These are phyloP conservation scores for Pythium aristosporum DNA, from an alignment of 352 stramenopile genomes.

Conservation along the genomic window DNA sequence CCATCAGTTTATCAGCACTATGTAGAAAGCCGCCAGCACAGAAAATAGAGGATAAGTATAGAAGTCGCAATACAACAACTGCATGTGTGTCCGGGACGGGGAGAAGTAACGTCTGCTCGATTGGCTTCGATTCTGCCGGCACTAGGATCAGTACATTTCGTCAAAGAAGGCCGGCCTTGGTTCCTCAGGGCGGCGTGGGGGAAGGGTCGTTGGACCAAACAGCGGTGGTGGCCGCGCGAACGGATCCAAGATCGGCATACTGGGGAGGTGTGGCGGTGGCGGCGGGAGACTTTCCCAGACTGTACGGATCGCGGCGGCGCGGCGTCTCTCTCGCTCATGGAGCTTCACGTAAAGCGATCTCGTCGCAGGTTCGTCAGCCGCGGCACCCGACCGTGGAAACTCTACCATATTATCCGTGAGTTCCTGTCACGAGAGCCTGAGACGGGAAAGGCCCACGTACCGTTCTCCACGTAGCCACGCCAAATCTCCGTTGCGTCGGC, in stretches of 20 bases:
- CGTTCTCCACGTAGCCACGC: slow-evolving; percentile 13
- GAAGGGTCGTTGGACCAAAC: neutral
- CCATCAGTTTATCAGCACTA: too few relatives aligned
- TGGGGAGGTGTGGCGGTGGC: neutral
- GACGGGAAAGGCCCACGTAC: neutral
- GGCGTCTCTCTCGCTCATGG: slow-evolving; percentile 1
- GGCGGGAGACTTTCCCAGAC: slow-evolving; percentile 2
- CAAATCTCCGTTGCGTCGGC: slow-evolving; percentile 20
- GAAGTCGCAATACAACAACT: neutral
- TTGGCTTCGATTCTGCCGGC: neutral
- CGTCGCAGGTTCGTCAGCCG: neutral
- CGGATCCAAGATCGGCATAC: neutral
- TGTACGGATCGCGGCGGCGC: neutral
- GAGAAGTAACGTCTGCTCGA: too few relatives aligned
- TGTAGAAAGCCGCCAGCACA: neutral
- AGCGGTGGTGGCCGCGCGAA: neutral
- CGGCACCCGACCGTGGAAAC: neutral
- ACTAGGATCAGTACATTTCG: neutral
- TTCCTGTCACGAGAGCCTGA: too few relatives aligned
- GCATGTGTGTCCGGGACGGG: neutral
- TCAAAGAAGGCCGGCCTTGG: neutral
- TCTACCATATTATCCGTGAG: neutral
- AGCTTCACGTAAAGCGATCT: slow-evolving; percentile 14
- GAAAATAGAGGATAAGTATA: neutral
- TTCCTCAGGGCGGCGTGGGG: neutral